phyloP scores from a whole-genome alignment of 306 rosid genomes.

The Quercus glauca region DNA sequence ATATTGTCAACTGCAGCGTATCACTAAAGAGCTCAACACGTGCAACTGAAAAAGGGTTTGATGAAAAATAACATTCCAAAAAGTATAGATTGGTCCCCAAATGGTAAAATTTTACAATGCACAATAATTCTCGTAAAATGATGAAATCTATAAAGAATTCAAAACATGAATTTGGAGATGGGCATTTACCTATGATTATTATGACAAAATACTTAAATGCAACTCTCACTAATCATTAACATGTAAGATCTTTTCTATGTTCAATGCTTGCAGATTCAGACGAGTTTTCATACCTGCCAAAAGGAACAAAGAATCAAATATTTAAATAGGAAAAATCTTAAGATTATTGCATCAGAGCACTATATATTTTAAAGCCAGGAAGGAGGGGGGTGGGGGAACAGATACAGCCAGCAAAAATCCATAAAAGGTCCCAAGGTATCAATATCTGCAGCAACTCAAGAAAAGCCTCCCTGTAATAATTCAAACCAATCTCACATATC shows the following conservation, averaged over 20 bases:
- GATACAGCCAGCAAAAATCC: neutral
- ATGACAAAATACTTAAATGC: conserved; percentile 17
- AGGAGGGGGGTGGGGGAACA: too few species aligned
- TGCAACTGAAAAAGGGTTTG: neutral
- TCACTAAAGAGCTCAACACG: neutral
- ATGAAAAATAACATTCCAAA: neutral
- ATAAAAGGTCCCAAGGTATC: neutral
- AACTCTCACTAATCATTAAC: conserved; percentile 39
- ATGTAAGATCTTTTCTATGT: conserved; percentile 49
- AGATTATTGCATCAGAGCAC: conserved; percentile 16
- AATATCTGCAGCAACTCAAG: neutral
- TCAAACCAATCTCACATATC: neutral
- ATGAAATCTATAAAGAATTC: conserved; percentile 32
- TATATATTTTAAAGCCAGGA: neutral
- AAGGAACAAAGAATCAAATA: conserved; percentile 21
- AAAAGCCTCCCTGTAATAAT: neutral
- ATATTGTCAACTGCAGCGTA: neutral
- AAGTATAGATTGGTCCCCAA: neutral
- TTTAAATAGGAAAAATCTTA: conserved; percentile 9
- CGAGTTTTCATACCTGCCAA: conserved; percentile 49
- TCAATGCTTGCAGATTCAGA: conserved; percentile 50
- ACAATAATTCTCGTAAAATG: conserved; percentile 20
- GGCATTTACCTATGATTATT: conserved; percentile 38
- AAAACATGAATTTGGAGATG: conserved; percentile 28
- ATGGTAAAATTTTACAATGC: conserved; percentile 23